Evolutionary conservation across 73 alveolate genomes (phyloP).

Genomic region (Urostyla sp.): DNA sequence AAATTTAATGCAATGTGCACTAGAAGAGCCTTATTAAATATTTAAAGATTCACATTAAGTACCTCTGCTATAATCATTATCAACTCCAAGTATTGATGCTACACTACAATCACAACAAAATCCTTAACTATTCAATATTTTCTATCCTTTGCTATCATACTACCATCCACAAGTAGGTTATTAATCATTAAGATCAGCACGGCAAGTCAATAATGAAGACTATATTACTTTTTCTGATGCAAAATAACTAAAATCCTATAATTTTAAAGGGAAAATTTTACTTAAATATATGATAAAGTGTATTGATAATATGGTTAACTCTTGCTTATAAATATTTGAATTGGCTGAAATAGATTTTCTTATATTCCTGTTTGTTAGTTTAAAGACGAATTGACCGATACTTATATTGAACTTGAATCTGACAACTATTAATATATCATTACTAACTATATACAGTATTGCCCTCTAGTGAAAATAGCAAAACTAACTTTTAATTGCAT

Average conservation of each 20-base stretch:
- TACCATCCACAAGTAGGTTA: neutral
- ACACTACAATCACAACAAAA: neutral
- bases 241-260: neutral
- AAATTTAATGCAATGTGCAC: neutral
- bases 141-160: neutral
- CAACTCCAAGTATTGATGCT: neutral
- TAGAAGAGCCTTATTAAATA: neutral
- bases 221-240: neutral
- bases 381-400: no score
- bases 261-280: no score
- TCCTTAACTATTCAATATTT: neutral
- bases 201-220: neutral
- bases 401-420: no score
- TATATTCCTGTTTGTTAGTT: no score
- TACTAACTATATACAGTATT: no score
- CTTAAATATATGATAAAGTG: no score
- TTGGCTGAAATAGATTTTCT: no score
- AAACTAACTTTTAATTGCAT: no score
- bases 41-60: neutral
- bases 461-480: no score
- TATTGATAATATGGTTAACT: no score
- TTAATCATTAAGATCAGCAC: neutral
- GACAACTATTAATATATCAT: no score
- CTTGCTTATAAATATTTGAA: no score
- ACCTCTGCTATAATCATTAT: neutral